Conservation (phyloP, 1,139 yeast genomes). For the Torulaspora globosa region DNA sequence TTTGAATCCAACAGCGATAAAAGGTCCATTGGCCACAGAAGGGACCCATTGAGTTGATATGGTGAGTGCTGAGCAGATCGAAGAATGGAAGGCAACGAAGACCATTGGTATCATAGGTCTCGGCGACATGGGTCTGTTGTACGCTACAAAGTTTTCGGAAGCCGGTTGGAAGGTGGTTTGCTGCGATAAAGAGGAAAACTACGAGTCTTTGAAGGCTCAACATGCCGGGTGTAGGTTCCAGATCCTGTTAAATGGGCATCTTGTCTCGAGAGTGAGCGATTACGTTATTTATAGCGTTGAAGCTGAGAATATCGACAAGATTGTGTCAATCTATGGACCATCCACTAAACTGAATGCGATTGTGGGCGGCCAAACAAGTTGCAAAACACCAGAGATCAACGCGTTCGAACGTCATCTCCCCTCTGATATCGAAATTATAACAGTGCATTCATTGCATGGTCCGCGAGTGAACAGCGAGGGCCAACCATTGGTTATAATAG, state of each 20-base stretch:
- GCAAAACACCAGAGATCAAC: constrained; percentile 82
- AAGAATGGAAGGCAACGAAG: constrained; percentile 43
- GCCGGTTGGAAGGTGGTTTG: constrained; percentile 94
- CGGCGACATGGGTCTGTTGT: constrained; percentile 93
- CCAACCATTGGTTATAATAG: constrained; percentile 84
- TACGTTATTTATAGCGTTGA: constrained; percentile 86
- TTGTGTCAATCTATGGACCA: constrained; percentile 76
- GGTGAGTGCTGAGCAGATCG: constrained; percentile 14
- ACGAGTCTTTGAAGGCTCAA: constrained; percentile 44
- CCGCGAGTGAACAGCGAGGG: constrained; percentile 86
- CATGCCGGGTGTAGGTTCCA: constrained; percentile 47
- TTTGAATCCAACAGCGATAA: background rate
- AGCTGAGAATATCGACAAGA: constrained; percentile 70
- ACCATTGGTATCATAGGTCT: constrained; percentile 86
- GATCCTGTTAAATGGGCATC: constrained; percentile 70
- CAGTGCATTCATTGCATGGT: constrained; percentile 91
- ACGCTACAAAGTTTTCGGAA: constrained; percentile 68
- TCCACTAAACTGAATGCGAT: constrained; percentile 82
- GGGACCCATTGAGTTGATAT: background rate
- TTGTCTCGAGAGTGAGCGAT: constrained; percentile 75
- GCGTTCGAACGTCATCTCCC: constrained; percentile 82
- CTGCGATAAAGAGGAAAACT: constrained; percentile 76
- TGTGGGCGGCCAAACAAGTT: constrained; percentile 98
- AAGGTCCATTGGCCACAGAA: background rate
- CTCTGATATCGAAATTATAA: constrained; percentile 70